phyloP scores from a whole-genome alignment of 1,139 yeast species.

The Candida neerlandica region DNA sequence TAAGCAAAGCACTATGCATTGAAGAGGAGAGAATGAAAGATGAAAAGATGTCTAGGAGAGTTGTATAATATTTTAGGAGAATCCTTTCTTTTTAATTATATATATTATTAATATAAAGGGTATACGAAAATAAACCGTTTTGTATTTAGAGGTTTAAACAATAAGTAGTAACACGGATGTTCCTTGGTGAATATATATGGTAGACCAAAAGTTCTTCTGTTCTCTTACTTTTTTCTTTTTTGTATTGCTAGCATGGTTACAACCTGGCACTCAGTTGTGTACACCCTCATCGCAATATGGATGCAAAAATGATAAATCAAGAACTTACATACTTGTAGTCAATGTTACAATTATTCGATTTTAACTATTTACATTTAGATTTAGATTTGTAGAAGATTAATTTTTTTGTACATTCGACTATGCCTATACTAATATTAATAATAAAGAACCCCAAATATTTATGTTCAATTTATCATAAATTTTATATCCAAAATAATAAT shows the following conservation, averaged over 20 bases:
- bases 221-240: no score
- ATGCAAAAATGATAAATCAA: not conserved
- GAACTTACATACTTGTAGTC: not conserved
- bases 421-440: constrained; percentile 4
- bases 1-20: constrained; percentile 35
- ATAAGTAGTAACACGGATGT: no score
- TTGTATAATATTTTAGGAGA: constrained; percentile 10
- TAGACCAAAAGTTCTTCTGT: no score
- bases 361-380: not conserved
- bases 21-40: constrained; percentile 2
- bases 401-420: constrained; percentile 1
- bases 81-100: constrained; percentile 11
- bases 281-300: not conserved
- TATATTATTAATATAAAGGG: constrained; percentile 12
- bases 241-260: no score
- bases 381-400: not conserved
- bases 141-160: constrained; percentile 1
- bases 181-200: no score
- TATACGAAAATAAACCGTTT: constrained; percentile 5
- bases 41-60: constrained; percentile 11
- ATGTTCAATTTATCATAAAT: not conserved
- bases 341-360: not conserved
- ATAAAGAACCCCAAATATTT: not conserved
- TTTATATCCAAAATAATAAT: constrained; percentile 6
- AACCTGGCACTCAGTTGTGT: no score